Evolutionary conservation across 2,329 filamentous ascomycete species (phyloP), one percentile per base, ranked within the genome.

Genomic region (Thermoascus crustaceus): DNA sequence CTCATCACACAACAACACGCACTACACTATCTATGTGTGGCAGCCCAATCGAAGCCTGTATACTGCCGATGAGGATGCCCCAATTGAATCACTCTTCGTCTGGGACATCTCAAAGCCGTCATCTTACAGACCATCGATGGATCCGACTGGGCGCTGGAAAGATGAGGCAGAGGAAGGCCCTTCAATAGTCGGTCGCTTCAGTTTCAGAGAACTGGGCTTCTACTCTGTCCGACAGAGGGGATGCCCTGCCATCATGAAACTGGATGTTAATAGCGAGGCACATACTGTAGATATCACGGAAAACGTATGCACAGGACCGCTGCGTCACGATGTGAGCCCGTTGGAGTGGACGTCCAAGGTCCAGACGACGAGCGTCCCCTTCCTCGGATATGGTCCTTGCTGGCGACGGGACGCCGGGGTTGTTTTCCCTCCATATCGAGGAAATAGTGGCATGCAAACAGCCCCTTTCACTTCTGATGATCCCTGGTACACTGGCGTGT

Each of bases 11-110:
- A 78, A 64, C 31, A 49, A 63, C 9, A 73, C 65, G 0, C 75
- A 80, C 50, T 80, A 80, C 54, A 73, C 67, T 24, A 60, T 78
- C 9, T 80, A 80, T 53, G 63, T 73, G 18, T 80, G 75, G 75
- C 73, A 78, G 45, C 69, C 72, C 2, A 72, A 72, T 43, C 68
- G 69, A 30, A 71, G 69, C 29, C 60, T 71, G 23, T 75, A 71
- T 60, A 66, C 63, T 0, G 61, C 62, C 2, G 68, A 68, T 22
- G 71, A 76, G 34, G 71, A 75, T 45, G 67, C 70, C 8, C 74
- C 74, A 0, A 66, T 75, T 10, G 76, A 80, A 50, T 66, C 69
- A 21, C 57, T 80, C 18, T 68, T 67, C 10, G 59, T 80, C 7
- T 80, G 75, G 75, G 70, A 80, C 36, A 73, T 80, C 24, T 68